Evolutionary conservation across 164 flowering plant species (phyloP).

Genomic region (Paratinospora sagittata): DNA sequence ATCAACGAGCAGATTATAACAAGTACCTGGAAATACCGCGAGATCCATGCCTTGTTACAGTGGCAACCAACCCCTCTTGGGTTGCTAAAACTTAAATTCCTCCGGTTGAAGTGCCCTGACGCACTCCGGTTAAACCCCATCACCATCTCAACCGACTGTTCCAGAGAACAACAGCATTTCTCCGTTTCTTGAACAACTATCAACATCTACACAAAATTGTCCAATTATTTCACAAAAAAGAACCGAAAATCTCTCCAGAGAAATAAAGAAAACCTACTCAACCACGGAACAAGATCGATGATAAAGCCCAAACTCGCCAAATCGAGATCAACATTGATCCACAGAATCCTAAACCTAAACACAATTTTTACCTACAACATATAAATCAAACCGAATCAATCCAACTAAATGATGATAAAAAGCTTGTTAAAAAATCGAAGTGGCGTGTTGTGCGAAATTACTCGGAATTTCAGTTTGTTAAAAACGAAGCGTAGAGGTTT

Average conservation of each 20-base stretch:
- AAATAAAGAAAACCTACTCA: neutral
- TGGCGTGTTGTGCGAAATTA: too few relatives aligned
- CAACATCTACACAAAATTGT: neutral
- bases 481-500: too few relatives aligned
- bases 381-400: too few relatives aligned
- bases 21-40: slow-evolving; percentile 28
- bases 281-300: neutral
- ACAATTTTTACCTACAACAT: too few relatives aligned
- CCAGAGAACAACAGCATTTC: slow-evolving; percentile 3
- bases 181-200: neutral
- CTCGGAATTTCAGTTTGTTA: too few relatives aligned
- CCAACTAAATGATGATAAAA: too few relatives aligned
- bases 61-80: slow-evolving; percentile 31
- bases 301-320: neutral
- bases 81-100: slow-evolving; percentile 28
- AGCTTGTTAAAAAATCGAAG: too few relatives aligned
- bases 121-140: slow-evolving; percentile 34
- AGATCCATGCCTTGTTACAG: slow-evolving; percentile 32
- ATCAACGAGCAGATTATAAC: slow-evolving; percentile 34
- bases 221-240: neutral
- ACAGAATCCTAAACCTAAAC: too few relatives aligned
- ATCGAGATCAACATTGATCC: neutral
- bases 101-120: slow-evolving; percentile 34
- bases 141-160: slow-evolving; percentile 31
- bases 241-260: neutral